Evolutionary conservation across 352 stramenopile species (phyloP).

Genomic region (Lagenidium giganteum): DNA sequence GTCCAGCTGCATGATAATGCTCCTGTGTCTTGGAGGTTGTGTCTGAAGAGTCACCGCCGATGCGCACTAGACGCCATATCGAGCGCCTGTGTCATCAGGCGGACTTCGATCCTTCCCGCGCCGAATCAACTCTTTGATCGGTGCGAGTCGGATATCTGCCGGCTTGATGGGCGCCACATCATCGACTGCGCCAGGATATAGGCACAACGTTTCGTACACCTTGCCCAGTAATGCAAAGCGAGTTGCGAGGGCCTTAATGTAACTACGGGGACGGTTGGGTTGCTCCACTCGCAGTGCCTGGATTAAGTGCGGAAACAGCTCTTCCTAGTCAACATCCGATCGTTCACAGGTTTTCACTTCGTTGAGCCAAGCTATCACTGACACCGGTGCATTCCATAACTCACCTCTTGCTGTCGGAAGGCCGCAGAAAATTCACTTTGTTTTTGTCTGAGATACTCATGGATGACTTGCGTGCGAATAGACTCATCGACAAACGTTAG

Average conservation of each 20-base stretch:
- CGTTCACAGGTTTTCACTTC: background rate
- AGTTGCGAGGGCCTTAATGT: constrained; percentile 43
- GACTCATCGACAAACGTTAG: constrained; percentile 36
- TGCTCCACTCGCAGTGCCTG: constrained; percentile 53
- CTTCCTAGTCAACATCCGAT: constrained; percentile 11
- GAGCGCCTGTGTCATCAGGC: constrained; percentile 19
- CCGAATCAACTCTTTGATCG: constrained; percentile 36
- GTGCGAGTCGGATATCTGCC: constrained; percentile 32
- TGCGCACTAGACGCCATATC: constrained; percentile 25
- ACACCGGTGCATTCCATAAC: background rate
- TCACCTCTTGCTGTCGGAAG: constrained; percentile 51
- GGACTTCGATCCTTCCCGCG: constrained; percentile 15
- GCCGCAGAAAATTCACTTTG: constrained; percentile 25
- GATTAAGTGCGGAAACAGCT: constrained; percentile 59
- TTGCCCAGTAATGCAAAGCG: constrained; percentile 33
- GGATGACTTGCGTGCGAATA: constrained; percentile 30
- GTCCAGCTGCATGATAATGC: too few relatives aligned
- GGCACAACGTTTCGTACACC: constrained; percentile 27
- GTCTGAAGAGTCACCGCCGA: too few relatives aligned
- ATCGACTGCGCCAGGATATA: constrained; percentile 36
- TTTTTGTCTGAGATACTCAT: constrained; percentile 29
- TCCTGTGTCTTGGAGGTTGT: too few relatives aligned
- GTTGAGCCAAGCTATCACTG: background rate
- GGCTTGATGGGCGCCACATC: constrained; percentile 19
- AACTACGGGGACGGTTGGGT: constrained; percentile 46